Evolutionary conservation across 2,329 filamentous ascomycete species (phyloP), one percentile per base, ranked within the genome.

Genomic region (Fusarium nanum): DNA sequence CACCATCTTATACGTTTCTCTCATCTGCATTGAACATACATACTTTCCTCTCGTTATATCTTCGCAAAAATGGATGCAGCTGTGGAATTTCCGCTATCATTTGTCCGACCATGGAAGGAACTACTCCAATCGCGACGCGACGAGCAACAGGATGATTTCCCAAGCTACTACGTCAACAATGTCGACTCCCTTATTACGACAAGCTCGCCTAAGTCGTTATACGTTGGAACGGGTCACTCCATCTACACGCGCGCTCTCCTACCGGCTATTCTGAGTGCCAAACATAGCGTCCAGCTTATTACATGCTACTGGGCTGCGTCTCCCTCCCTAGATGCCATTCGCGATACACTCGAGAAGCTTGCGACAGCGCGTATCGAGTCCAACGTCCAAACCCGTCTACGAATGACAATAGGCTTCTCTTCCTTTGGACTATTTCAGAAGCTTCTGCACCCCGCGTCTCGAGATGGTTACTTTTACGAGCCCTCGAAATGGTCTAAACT

Each of bases 301-400:
- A 95, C 93, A 11, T 95, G 93, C 78, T 96, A 94, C 80, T 94
- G 92, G 92, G 89, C 92, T 0, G 81, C 83, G 0, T 94, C 92
- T 0, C 79, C 84, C 3, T 90, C 89, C 0, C 82, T 90, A 20
- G 81, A 85, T 6, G 84, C 84, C 1, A 81, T 96, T 14, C 83
- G 82, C 41, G 80, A 86, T 6, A 82, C 88, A 1, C 83, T 96
- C 1, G 78, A 83, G 16, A 82, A 82, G 54, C 84, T 96, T 11
- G 92, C 91, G 2, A 80, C 41, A 27, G 28, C 71, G 55, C 80
- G 72, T 48, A 77, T 74, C 69, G 60, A 71, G 16, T 55, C 71
- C 27, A 69, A 73, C 20, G 37, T 64, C 54, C 72, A 60, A 62
- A 78, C 67, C 28, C 64, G 67, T 2, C 82, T 94, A 22, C 83